These are phyloP conservation scores for Quercus alba DNA, from an alignment of 306 rosid species.

Conservation along the genomic window DNA sequence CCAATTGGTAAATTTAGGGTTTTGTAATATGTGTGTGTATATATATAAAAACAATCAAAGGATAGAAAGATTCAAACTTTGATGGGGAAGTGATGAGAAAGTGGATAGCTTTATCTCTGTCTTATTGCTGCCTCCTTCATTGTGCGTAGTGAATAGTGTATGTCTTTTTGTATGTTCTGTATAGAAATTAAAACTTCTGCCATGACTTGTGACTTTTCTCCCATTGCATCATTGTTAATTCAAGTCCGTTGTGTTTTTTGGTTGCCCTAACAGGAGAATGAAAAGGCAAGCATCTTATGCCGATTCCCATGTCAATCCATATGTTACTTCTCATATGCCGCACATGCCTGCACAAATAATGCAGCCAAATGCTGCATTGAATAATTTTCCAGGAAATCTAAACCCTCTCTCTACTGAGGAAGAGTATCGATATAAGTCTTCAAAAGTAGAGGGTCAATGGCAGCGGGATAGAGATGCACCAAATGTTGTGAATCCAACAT, in stretches of 20 bases:
- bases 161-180: neutral
- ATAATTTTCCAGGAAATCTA: constrained; percentile 11
- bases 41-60: too few relatives aligned
- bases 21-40: too few relatives aligned
- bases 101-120: neutral
- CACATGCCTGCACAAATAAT: neutral
- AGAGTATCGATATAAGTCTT: constrained; percentile 1
- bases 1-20: too few relatives aligned
- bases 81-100: neutral
- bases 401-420: constrained; percentile 9
- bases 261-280: neutral
- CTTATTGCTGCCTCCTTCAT: neutral
- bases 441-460: neutral
- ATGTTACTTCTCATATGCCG: neutral
- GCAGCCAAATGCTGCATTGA: constrained; percentile 13
- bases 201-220: neutral
- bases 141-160: neutral
- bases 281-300: neutral
- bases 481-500: neutral
- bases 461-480: constrained; percentile 18
- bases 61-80: neutral
- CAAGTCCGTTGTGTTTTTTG: constrained; percentile 7
- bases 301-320: neutral
- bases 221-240: neutral
- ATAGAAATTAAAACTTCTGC: neutral